Base-by-base conservation (phyloP, 2,329 filamentous ascomycete species). In the Zymoseptoria passerinii region DNA sequence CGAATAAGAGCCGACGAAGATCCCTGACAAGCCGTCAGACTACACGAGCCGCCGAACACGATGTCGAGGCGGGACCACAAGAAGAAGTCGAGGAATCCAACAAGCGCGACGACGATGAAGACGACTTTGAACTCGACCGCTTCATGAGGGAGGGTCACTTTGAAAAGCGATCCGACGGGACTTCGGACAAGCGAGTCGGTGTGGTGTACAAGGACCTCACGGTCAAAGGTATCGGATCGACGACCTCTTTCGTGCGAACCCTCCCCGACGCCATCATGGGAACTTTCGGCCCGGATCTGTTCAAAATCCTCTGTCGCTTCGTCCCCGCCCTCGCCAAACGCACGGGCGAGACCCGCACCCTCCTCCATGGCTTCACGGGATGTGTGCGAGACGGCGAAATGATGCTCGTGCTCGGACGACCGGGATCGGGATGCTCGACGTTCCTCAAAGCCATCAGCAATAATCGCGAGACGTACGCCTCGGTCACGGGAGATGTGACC, bases 261-360 rank as follows among this genome's bases (percentile, higher is more conserved):
- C 74, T 92, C 0, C 88, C 89, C 0, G 81, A 89, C 63, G 89
- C 89, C 2, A 78, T 92, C 44, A 62, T 90, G 4, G 88, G 88
- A 20, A 91, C 88, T 0, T 92, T 94, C 70, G 89, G 89, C 0
- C 89, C 89, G 0, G 89, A 92, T 71, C 75, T 92, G 1, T 92
- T 89, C 70, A 80, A 77, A 20, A 74, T 89, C 6, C 65, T 91
- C 13, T 77, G 76, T 29, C 68, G 75, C 6, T 84, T 81, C 58
- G 67, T 83, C 23, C 82, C 83, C 0, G 73, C 75, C 19, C 73
- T 83, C 16, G 75, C 72, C 48, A 72, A 81, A 52, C 75, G 77
- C 52, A 74, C 76, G 19, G 77, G 77, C 4, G 76, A 80, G 28
- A 78, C 78, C 16, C 75, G 81, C 40, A 77, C 78, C 28, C 70